Base-by-base conservation (phyloP, 2,329 filamentous ascomycete species). In the Bipolaris zeicola region DNA sequence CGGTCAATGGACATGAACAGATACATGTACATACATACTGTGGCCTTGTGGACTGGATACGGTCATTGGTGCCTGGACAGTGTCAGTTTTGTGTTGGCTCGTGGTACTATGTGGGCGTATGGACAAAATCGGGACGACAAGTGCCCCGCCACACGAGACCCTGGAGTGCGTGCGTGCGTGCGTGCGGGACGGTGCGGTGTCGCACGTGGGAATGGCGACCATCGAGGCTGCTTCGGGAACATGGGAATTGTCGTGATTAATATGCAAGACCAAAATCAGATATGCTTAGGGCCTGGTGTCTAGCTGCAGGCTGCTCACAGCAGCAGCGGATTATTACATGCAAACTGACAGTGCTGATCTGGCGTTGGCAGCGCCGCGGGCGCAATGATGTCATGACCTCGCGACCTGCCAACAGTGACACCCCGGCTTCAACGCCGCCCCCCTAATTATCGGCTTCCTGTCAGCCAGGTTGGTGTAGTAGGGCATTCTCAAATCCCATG, bases 401-500 rank as follows among this genome's bases (percentile, higher is more conserved):
- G 13, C 7, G 24, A 42, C 42, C 24, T 28, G 37, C 28, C 37
- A 24, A 38, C 34, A 34, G 26, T 42, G 41, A 48, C 48, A 38
- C 43, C 50, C 31, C 39, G 34, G 39, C 39, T 10, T 42, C 13
- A 5, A 16, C 6, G n/a, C 42, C n/a, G 6, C 28, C 8, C 13
- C 16, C 34, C 34, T 16, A 10, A 26, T 26, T 20, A 22, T 34
- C 10, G 39, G 20, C 26, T 18, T 34, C 18, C 22, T 37, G 41
- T 8, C 11, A 38, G 22, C 34, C 7, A 14, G 11, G 4, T 31
- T 11, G 28, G 3, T 10, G 10, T 11, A 31, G 10, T 10, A 56
- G 49, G 37, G 31, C 43, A 56, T 52, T 47, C 8, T 7, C 11
- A 26, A 56, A 52, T 56, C 20, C 53, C 53, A 56, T 56, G 53